Evolutionary conservation across 305 asterid species (phyloP).

Genomic region (Fraxinus velutina): DNA sequence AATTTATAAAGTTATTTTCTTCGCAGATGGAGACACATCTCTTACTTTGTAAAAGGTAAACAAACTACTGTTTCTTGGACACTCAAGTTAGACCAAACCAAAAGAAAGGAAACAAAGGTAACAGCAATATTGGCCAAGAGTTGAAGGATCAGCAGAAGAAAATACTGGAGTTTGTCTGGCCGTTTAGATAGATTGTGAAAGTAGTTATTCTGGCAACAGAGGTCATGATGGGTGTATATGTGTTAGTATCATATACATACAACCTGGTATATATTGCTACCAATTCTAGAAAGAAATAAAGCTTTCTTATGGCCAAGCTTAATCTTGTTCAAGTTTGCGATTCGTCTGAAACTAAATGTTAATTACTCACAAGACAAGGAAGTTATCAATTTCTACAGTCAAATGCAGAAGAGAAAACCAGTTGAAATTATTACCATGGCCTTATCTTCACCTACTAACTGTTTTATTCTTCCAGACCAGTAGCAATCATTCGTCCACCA

Average conservation of each 20-base stretch:
- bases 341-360: neutral
- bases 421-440: slow-evolving; percentile 52
- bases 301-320: neutral
- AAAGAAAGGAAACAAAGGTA: neutral
- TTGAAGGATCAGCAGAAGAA: neutral
- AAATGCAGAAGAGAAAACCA: slow-evolving; percentile 6
- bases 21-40: neutral
- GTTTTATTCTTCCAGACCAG: slow-evolving; percentile 65
- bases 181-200: neutral
- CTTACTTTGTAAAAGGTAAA: neutral
- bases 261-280: neutral
- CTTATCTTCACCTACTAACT: slow-evolving; percentile 39
- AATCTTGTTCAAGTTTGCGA: neutral
- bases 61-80: neutral
- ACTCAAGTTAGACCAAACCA: neutral
- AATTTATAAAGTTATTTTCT: neutral
- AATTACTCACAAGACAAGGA: slow-evolving; percentile 1
- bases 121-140: neutral
- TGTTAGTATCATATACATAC: neutral
- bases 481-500: slow-evolving; percentile 45
- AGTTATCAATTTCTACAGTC: neutral
- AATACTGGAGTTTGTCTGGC: neutral
- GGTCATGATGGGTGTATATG: neutral
- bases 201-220: neutral
- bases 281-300: neutral